A percentile compares a stretch with the other conserved stretches of the same genome.
Evolutionary conservation across 208 protist species (phyloP).

Genomic region (Trypanosoma brucei): DNA sequence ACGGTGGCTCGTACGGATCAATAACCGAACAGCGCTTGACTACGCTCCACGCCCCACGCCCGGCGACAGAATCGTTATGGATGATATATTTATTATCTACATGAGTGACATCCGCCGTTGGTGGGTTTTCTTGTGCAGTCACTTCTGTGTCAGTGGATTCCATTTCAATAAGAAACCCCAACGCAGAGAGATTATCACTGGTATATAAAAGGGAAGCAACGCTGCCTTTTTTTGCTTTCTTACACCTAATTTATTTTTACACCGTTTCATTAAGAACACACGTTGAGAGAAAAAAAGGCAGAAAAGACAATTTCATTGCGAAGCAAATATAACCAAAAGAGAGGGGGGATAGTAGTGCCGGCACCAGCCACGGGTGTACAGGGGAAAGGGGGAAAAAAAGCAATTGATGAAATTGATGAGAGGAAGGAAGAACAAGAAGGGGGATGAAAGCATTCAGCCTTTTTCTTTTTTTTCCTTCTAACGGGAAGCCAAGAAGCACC

Average conservation of each 20-base stretch:
- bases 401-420: too few species aligned
- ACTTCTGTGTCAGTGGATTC: constrained; percentile 1
- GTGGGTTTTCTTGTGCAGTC: not conserved
- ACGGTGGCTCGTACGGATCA: constrained; percentile 63
- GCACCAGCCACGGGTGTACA: too few species aligned
- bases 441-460: too few species aligned
- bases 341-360: too few species aligned
- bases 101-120: constrained; percentile 20
- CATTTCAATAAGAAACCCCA: not conserved
- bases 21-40: constrained; percentile 81
- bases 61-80: constrained; percentile 71
- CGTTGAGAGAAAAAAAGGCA: not conserved
- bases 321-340: too few species aligned
- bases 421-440: too few species aligned
- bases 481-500: too few species aligned
- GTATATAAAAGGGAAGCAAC: constrained; percentile 3
- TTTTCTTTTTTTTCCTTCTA: too few species aligned
- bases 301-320: not conserved
- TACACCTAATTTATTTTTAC: not conserved
- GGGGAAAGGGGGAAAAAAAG: too few species aligned
- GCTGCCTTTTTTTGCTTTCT: not conserved
- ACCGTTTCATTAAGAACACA: not conserved
- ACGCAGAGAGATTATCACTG: not conserved
- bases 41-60: constrained; percentile 84
- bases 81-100: constrained; percentile 82